Conservation (phyloP, 768 basidiomycete species). For the Daedaleopsis nitida region DNA sequence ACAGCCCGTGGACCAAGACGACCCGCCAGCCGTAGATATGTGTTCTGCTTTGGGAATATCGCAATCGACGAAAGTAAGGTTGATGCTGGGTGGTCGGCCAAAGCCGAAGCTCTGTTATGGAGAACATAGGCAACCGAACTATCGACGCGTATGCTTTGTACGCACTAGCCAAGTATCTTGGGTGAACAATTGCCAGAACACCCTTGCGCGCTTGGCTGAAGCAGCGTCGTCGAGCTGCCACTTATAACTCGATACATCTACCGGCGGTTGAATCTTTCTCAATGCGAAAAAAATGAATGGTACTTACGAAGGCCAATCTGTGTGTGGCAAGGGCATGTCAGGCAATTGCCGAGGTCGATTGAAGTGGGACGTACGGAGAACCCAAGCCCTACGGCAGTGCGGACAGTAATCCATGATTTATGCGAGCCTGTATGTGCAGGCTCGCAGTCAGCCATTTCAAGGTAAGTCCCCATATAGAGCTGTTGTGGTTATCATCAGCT, state of each 20-base stretch:
- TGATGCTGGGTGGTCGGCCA: slow-evolving; percentile 61
- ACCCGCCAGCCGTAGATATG: slow-evolving; percentile 28
- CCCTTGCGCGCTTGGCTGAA: slow-evolving; percentile 50
- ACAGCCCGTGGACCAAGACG: slow-evolving; percentile 45
- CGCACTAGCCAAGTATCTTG: slow-evolving; percentile 63
- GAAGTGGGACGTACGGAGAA: slow-evolving; percentile 50
- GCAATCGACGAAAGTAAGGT: slow-evolving; percentile 54
- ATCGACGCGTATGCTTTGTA: not conserved
- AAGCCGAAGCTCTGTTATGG: slow-evolving; percentile 55
- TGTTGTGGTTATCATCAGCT: slow-evolving; percentile 36
- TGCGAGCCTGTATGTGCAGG: slow-evolving; percentile 43
- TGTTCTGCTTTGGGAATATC: slow-evolving; percentile 48
- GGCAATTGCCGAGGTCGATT: not conserved
- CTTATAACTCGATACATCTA: slow-evolving; percentile 60
- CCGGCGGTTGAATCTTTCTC: not conserved
- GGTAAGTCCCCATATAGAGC: slow-evolving; percentile 48
- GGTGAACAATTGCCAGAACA: slow-evolving; percentile 70
- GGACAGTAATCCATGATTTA: slow-evolving; percentile 55
- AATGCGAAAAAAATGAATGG: not conserved
- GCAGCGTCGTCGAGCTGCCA: slow-evolving; percentile 60
- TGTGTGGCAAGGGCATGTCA: not conserved
- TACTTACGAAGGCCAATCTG: slow-evolving; percentile 22
- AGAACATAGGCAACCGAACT: not conserved
- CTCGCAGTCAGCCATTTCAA: slow-evolving; percentile 57
- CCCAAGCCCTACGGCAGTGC: slow-evolving; percentile 56